phyloP scores from a whole-genome alignment of 108 stramenopile genomes.

The Nitzschia sp. region DNA sequence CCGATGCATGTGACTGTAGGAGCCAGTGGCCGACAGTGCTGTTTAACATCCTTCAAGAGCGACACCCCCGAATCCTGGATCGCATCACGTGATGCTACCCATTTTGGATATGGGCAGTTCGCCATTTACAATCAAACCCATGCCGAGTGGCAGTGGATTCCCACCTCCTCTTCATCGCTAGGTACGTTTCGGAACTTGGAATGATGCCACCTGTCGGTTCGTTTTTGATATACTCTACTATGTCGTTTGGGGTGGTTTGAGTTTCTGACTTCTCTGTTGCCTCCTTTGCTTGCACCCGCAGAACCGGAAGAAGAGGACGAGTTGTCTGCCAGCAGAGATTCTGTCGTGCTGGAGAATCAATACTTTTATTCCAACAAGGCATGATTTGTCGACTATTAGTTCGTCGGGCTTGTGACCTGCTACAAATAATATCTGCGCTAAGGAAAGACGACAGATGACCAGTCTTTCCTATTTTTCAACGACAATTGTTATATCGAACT shows the following conservation, averaged over 20 bases:
- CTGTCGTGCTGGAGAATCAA: constrained; percentile 22
- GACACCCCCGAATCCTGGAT: constrained; percentile 72
- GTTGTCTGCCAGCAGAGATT: constrained; percentile 7
- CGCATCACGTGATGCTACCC: constrained; percentile 70
- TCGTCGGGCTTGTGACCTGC: too few species aligned
- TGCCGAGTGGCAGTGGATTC: constrained; percentile 70
- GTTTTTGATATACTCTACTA: too few species aligned
- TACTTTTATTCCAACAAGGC: constrained; percentile 13
- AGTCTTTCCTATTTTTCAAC: too few species aligned
- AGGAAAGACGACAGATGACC: too few species aligned
- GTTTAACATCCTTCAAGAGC: constrained; percentile 50
- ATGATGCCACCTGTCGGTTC: too few species aligned
- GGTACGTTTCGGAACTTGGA: too few species aligned
- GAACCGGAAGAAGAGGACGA: not conserved
- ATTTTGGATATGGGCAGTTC: constrained; percentile 81
- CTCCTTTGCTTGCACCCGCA: too few species aligned
- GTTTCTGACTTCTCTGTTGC: too few species aligned
- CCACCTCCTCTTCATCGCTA: constrained; percentile 3
- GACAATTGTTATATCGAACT: too few species aligned
- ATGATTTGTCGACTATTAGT: too few species aligned
- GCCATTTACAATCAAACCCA: constrained; percentile 63
- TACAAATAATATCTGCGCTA: too few species aligned
- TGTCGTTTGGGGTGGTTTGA: too few species aligned
- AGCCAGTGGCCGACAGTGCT: constrained; percentile 85
- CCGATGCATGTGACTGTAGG: constrained; percentile 86